Evolutionary conservation across 768 basidiomycete genomes (phyloP).

Genomic region (Termitomyces bulborhizus): DNA sequence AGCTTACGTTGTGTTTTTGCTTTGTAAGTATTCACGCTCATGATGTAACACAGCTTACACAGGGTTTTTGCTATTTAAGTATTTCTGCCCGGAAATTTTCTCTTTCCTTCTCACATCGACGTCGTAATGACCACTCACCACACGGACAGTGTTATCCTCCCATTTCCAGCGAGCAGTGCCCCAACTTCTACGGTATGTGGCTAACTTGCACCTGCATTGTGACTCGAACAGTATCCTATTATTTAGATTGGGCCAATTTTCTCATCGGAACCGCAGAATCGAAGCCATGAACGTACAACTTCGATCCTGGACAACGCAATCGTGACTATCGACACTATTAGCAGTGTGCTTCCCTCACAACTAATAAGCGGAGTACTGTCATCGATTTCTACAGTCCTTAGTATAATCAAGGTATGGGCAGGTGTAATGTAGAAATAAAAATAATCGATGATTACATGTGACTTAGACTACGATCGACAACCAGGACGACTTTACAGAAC

Average conservation of each 20-base stretch:
- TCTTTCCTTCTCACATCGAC: too few species aligned
- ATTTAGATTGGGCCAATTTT: not conserved
- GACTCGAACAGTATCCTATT: not conserved
- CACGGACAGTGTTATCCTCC: too few species aligned
- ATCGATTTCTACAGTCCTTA: slow-evolving; percentile 1
- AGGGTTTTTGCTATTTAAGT: too few species aligned
- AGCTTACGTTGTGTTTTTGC: too few species aligned
- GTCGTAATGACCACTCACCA: too few species aligned
- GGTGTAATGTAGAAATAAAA: too few species aligned
- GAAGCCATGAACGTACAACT: not conserved
- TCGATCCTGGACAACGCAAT: slow-evolving; percentile 6
- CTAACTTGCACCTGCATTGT: not conserved
- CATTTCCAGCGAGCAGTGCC: too few species aligned
- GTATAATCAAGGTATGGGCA: slow-evolving; percentile 2
- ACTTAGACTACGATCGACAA: slow-evolving; percentile 1
- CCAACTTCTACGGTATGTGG: too few species aligned
- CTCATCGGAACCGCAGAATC: not conserved
- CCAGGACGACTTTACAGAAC: slow-evolving; percentile 5
- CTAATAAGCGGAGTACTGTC: not conserved
- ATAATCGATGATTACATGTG: not conserved
- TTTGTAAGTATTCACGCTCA: too few species aligned
- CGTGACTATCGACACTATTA: not conserved
- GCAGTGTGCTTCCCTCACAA: not conserved
- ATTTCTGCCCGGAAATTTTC: too few species aligned
- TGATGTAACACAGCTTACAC: too few species aligned